A percentile compares a stretch with the other conserved stretches of the same genome.
These are phyloP conservation scores for Rhizopogon vinicolor DNA, from an alignment of 768 basidiomycete species.

Conservation along the genomic window DNA sequence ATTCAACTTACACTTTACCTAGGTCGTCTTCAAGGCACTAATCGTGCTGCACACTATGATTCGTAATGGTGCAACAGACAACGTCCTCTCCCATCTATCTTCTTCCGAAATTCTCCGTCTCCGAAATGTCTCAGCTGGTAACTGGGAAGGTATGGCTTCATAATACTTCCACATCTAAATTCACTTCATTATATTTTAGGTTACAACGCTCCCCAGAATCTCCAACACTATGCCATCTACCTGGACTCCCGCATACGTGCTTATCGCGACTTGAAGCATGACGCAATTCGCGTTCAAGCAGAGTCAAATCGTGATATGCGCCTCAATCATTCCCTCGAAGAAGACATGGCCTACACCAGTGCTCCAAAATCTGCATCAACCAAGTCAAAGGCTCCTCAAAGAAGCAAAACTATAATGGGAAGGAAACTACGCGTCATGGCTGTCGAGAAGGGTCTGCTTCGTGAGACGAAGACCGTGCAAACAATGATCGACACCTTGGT, in stretches of 20 bases:
- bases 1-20: not conserved
- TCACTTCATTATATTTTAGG: slow-evolving; percentile 40
- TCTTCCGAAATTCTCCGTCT: slow-evolving; percentile 78
- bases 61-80: slow-evolving; percentile 93
- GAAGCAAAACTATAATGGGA: slow-evolving; percentile 77
- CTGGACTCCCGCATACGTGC: slow-evolving; percentile 85
- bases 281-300: slow-evolving; percentile 89
- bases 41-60: slow-evolving; percentile 97
- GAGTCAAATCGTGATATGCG: slow-evolving; percentile 88
- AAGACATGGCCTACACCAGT: slow-evolving; percentile 37
- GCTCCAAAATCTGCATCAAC: slow-evolving; percentile 28
- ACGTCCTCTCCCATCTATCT: slow-evolving; percentile 80
- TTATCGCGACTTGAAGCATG: slow-evolving; percentile 89
- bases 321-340: slow-evolving; percentile 56
- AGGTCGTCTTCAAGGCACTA: slow-evolving; percentile 98
- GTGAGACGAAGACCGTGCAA: slow-evolving; percentile 91
- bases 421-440: slow-evolving; percentile 86
- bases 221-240: slow-evolving; percentile 84
- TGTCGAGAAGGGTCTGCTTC: slow-evolving; percentile 91
- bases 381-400: slow-evolving; percentile 35
- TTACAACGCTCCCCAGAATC: slow-evolving; percentile 79
- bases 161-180: not conserved
- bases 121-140: slow-evolving; percentile 73
- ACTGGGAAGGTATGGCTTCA: slow-evolving; percentile 74
- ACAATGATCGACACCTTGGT: slow-evolving; percentile 83